Evolutionary conservation across 2,329 filamentous ascomycete species (phyloP).

Genomic region (Ophiostoma ips): DNA sequence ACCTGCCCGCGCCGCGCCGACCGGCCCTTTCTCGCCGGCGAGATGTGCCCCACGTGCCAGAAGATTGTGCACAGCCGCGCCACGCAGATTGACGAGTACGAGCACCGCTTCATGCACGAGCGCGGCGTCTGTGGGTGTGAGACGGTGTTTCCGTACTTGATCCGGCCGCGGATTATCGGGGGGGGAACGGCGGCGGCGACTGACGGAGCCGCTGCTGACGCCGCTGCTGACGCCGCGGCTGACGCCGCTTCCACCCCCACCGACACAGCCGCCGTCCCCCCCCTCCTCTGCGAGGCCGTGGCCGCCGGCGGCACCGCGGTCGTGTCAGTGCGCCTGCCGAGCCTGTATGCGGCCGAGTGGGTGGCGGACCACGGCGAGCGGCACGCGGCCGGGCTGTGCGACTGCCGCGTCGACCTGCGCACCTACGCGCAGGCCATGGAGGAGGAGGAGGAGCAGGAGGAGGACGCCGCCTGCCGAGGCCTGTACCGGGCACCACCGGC

Average conservation of each 20-base stretch:
- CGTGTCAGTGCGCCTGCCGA: constrained; percentile 19
- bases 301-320: background rate
- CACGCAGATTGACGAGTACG: constrained; percentile 26
- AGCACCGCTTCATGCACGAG: constrained; percentile 31
- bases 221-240: background rate
- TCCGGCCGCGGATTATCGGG: constrained; percentile 21
- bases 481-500: background rate
- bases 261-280: background rate
- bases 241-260: background rate
- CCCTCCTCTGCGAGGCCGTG: constrained; percentile 2
- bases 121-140: constrained; percentile 28
- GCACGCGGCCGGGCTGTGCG: constrained; percentile 23
- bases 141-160: constrained; percentile 23
- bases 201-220: background rate
- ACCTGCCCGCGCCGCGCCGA: constrained; percentile 20
- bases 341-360: constrained; percentile 29
- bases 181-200: background rate
- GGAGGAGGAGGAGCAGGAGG: background rate
- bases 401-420: constrained; percentile 22
- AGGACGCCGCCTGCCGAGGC: background rate
- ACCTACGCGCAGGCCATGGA: constrained; percentile 16
- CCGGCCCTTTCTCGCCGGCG: constrained; percentile 19
- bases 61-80: constrained; percentile 26
- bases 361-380: constrained; percentile 23
- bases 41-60: constrained; percentile 26